Evolutionary conservation across 129 eudicot genomes (phyloP), one percentile per base, ranked within the genome.

Genomic region (Deinandra increscens): DNA sequence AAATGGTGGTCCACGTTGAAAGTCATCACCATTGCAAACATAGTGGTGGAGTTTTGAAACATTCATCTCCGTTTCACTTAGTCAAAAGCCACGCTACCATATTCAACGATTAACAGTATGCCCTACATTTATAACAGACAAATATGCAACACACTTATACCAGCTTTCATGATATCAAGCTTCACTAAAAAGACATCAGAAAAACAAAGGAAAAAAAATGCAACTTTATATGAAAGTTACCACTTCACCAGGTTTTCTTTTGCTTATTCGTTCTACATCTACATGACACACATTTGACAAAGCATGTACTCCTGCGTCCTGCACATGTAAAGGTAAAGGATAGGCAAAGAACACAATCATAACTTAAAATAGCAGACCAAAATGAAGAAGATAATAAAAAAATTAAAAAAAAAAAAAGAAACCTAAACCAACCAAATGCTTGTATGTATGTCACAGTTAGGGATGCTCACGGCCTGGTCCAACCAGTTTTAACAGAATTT

Each of bases 231-330:
- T 38, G 61, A 10, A 38, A 64, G 66, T 79, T 79, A 94, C 99
- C 91, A 80, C 84, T 87, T 89, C 97, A 82, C 87, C 91, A 59
- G 97, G 99, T 69, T 83, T 89, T 79, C 99, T 79, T 80, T 94
- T 94, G 80, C 97, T 94, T 71, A 83, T 87, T 7, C 99, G 90
- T 84, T 94, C 93, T 65, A 89, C 89, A 72, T 94, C 99, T 18
- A 94, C 97, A 70, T 94, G 99, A 61, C 90, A 94, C 44, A 89
- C 97, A 84, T 90, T 94, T 76, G 97, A 87, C 56, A 94, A 74
- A 65, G 97, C 99, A 80, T 94, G 99, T 17, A 94, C 99, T 59
- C 99, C 99, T 2, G 99, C 82, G 79, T 94, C 99, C 99, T 94
- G 77, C 78, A 76, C 31, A 26, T 58, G 73, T 49, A 59, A 38